Conservation (phyloP, 2,329 filamentous ascomycete genomes). For the Pezicula carpinea region DNA sequence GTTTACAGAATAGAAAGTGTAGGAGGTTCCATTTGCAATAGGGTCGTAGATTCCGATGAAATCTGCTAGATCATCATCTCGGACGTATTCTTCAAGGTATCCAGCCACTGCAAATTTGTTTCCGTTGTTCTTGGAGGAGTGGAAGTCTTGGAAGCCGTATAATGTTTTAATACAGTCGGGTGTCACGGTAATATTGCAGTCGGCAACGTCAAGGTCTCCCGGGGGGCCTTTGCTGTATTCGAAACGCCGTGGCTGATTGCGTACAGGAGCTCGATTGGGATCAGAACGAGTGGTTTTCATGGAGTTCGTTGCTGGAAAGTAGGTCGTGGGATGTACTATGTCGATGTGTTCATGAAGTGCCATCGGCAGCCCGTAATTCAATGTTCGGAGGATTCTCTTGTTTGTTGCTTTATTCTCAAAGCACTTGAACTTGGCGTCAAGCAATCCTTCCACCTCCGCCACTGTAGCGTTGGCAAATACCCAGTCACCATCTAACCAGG, state of each 20-base stretch:
- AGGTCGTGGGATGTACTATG: conserved; percentile 36
- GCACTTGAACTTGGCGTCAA: conserved; percentile 22
- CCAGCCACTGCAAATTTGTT: conserved; percentile 23
- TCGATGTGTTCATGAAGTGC: conserved; percentile 31
- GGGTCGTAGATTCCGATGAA: conserved; percentile 42
- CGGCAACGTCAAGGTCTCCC: conserved; percentile 11
- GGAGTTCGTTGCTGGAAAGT: conserved; percentile 35
- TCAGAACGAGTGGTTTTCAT: neutral
- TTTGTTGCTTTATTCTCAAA: conserved; percentile 37
- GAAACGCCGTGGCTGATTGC: neutral
- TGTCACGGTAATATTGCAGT: conserved; percentile 28
- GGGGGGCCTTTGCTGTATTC: conserved; percentile 2
- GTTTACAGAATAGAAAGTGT: conserved; percentile 30
- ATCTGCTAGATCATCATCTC: conserved; percentile 33
- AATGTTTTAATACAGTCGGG: conserved; percentile 26
- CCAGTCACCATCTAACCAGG: conserved; percentile 46
- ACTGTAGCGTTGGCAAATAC: conserved; percentile 26
- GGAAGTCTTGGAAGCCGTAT: conserved; percentile 23
- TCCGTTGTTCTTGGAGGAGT: conserved; percentile 8
- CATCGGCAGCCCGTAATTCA: conserved; percentile 36
- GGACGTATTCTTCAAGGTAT: conserved; percentile 27
- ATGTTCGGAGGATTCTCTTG: conserved; percentile 42
- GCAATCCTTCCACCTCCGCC: conserved; percentile 21
- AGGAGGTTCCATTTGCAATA: conserved; percentile 35
- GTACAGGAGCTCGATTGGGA: neutral